Percentiles rank a stretch among this genome's conserved stretches.
Evolutionary conservation across 208 protist genomes (phyloP).

Genomic region (Crithidia mellificae): DNA sequence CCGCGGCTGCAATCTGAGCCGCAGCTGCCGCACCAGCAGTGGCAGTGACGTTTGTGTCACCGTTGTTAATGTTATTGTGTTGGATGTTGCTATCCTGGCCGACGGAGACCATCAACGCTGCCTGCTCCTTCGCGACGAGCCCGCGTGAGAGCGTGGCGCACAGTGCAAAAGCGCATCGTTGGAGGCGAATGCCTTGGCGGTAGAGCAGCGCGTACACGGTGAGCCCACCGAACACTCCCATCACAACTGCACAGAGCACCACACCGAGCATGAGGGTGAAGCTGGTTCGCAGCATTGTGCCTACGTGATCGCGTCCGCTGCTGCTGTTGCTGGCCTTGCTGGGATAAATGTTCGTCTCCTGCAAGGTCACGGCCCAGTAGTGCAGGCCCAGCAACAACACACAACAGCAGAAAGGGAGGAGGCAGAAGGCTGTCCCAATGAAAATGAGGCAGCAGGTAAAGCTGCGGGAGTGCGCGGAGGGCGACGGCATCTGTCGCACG

Average conservation of each 20-base stretch:
- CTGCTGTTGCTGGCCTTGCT: not conserved
- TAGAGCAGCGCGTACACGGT: conserved; percentile 17
- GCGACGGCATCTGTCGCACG: conserved; percentile 16
- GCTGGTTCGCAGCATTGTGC: conserved; percentile 15
- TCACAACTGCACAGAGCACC: conserved; percentile 13
- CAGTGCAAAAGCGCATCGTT: conserved; percentile 21
- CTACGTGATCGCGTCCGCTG: conserved; percentile 13
- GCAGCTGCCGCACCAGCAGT: not conserved
- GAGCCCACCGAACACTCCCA: conserved; percentile 16
- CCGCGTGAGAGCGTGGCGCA: conserved; percentile 11
- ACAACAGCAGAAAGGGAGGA: conserved; percentile 24
- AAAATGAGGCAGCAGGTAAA: conserved; percentile 5
- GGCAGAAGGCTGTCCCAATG: conserved; percentile 12
- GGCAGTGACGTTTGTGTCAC: not conserved
- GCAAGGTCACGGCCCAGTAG: conserved; percentile 39
- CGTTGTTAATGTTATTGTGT: too few species aligned
- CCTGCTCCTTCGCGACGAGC: not conserved
- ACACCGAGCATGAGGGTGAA: conserved; percentile 29
- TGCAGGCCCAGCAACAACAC: conserved; percentile 45
- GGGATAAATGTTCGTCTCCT: conserved; percentile 19
- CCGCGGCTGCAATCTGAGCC: not conserved
- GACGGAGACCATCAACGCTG: too few species aligned
- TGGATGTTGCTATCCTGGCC: too few species aligned
- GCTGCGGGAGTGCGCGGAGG: not conserved
- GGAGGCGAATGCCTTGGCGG: conserved; percentile 17